Evolutionary conservation across 768 basidiomycete species (phyloP), one percentile per base, ranked within the genome.

Genomic region (Amanita phalloides): DNA sequence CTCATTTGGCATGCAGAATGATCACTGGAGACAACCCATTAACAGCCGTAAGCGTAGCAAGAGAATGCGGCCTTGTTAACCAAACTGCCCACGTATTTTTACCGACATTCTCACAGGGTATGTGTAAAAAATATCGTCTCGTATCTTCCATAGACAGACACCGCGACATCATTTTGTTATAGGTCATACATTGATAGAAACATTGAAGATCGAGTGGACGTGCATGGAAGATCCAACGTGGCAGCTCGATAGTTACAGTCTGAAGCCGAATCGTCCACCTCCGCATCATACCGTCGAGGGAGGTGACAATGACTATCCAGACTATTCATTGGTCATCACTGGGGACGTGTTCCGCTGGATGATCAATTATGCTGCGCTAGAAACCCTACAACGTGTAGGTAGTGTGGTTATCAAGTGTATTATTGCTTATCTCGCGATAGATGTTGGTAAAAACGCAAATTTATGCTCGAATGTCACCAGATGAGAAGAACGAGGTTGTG

Each of bases 321-420:
- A 98, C 61, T 99, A 92, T 62, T 82, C 91, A 1, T 75, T 99
- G 17, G 93, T 87, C 5, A 71, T 98, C 30, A 93, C 92, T 4
- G 96, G 96, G 10, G 94, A 98, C 60, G 83, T 95, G 32, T 99
- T 99, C 71, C 79, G 90, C 42, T 99, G 96, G 96, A 92, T 99
- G 83, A 79, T 98, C 60, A 94, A 94, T 62, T 81, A 90, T 67
- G 93, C 90, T 0, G 84, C 95, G 2, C 71, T 92, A 8, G 96
- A 99, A 67, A 97, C 96, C 0, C 66, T 98, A 56, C 92, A 98
- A 60, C 77, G 94, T 48, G 94, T 95, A 64, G 55, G 85, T 68
- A 2, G 33, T 42, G 14, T n/a, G 21, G 20, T 8, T 20, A 21
- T 38, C 38, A 1, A 9, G 14, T 14, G 20, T 6, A 33, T 42